A percentile compares a stretch with the other conserved stretches of the same genome.
These are phyloP conservation scores for Chlorella sp. DNA, from an alignment of 139 green algal species.

Conservation along the genomic window DNA sequence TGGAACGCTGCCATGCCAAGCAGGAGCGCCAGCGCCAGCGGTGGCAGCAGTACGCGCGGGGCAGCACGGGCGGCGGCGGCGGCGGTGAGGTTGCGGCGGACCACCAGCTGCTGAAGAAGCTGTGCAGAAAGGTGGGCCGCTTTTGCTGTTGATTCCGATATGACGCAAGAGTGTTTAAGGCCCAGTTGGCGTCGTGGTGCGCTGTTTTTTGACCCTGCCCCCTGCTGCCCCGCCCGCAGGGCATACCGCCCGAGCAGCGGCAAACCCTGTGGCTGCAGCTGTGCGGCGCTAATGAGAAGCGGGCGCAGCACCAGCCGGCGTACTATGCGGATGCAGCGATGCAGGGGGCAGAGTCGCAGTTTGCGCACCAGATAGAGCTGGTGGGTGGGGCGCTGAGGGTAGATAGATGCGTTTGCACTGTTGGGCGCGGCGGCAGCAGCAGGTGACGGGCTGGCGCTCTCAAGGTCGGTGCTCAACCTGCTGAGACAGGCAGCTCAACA, in stretches of 20 bases:
- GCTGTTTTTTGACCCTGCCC: not conserved
- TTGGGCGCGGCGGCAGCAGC: not conserved
- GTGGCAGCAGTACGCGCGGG: slow-evolving; percentile 39
- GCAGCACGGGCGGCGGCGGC: not conserved
- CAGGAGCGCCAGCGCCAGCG: slow-evolving; percentile 26
- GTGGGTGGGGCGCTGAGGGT: slow-evolving; percentile 52
- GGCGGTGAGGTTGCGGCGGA: too few species aligned
- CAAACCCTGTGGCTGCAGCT: slow-evolving; percentile 66
- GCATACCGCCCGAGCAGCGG: slow-evolving; percentile 63
- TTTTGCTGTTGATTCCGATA: too few species aligned
- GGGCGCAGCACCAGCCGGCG: slow-evolving; percentile 14
- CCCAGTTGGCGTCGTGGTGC: not conserved
- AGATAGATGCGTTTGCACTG: too few species aligned
- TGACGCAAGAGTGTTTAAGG: not conserved
- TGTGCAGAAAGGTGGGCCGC: slow-evolving; percentile 56
- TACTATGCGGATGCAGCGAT: slow-evolving; percentile 68
- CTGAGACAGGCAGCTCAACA: too few species aligned
- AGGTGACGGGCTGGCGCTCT: not conserved
- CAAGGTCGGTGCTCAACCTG: not conserved
- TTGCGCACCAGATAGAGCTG: slow-evolving; percentile 73
- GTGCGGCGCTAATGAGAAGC: slow-evolving; percentile 54
- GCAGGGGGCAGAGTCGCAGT: slow-evolving; percentile 37
- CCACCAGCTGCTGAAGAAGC: slow-evolving; percentile 54
- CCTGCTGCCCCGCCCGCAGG: slow-evolving; percentile 19
- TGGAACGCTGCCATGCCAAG: slow-evolving; percentile 36